Conservation (phyloP, 331 rosid genomes). For the Pyrus hybrid region DNA sequence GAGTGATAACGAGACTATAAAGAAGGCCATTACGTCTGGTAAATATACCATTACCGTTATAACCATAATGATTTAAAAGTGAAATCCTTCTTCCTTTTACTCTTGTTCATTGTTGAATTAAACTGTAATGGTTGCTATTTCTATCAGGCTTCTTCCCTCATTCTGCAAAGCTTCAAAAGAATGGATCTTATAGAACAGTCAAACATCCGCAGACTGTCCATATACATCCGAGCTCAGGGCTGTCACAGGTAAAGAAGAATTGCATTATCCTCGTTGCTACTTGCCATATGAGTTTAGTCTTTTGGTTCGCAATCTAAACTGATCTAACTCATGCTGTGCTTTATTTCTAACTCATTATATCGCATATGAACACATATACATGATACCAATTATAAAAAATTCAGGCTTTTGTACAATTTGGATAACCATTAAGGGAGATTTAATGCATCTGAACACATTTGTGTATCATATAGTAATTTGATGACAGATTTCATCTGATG, state of each 20-base stretch:
- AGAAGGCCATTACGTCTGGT: conserved; percentile 91
- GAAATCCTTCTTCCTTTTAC: background rate
- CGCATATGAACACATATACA: background rate
- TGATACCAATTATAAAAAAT: no score
- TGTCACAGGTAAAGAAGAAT: conserved; percentile 53
- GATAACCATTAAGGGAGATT: background rate
- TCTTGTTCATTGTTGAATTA: conserved; percentile 5
- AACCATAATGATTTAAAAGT: background rate
- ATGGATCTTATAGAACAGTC: conserved; percentile 71
- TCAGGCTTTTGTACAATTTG: background rate
- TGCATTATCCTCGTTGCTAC: background rate
- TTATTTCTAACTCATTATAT: background rate
- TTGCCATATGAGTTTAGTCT: background rate
- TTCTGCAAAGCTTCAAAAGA: conserved; percentile 71
- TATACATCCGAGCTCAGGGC: conserved; percentile 93
- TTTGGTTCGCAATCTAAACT: background rate
- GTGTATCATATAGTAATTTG: background rate
- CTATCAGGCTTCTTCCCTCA: conserved; percentile 82
- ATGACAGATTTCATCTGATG: background rate
- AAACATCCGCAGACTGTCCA: conserved; percentile 85
- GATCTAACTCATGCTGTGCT: background rate
- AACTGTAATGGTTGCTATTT: background rate
- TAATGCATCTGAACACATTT: background rate
- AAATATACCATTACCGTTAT: conserved; percentile 1
- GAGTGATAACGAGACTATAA: conserved; percentile 63